Percentiles rank a stretch among this genome's conserved stretches.
These are phyloP conservation scores for Pythium monospermum DNA, from an alignment of 352 stramenopile species.

Conservation along the genomic window DNA sequence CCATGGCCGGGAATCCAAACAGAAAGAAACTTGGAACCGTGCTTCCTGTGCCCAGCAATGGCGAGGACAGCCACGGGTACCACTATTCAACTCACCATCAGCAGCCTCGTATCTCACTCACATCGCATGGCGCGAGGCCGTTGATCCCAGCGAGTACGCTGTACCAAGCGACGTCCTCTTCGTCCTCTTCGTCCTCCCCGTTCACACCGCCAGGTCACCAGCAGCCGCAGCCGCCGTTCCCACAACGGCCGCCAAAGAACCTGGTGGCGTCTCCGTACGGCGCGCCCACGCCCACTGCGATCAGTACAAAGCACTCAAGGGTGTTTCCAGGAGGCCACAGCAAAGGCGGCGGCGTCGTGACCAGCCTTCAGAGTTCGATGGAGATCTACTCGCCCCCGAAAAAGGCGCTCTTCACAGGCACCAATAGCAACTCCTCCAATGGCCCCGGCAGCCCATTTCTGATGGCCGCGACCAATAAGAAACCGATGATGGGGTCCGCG, in stretches of 20 bases:
- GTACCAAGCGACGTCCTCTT: conserved; percentile 6
- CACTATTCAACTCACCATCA: conserved; percentile 6
- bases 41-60: conserved; percentile 10
- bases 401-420: conserved; percentile 6
- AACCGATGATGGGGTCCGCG: background rate
- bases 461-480: conserved; percentile 3
- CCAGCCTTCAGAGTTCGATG: conserved; percentile 34
- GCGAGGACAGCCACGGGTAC: background rate
- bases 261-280: background rate
- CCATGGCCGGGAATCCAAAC: conserved; percentile 30
- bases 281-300: conserved; percentile 5
- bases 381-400: conserved; percentile 56
- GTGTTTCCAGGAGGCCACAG: conserved; percentile 9
- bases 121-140: conserved; percentile 40
- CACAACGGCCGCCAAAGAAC: conserved; percentile 42
- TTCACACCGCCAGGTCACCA: conserved; percentile 18
- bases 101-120: conserved; percentile 33
- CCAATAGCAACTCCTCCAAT: too few species aligned
- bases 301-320: conserved; percentile 10
- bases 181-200: background rate
- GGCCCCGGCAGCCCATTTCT: too few species aligned
- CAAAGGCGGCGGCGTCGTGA: background rate
- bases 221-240: conserved; percentile 22
- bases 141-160: conserved; percentile 8
- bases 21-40: conserved; percentile 14